Conservation (phyloP, 495 filamentous ascomycete genomes). For the Hypoxylon lenormandii region DNA sequence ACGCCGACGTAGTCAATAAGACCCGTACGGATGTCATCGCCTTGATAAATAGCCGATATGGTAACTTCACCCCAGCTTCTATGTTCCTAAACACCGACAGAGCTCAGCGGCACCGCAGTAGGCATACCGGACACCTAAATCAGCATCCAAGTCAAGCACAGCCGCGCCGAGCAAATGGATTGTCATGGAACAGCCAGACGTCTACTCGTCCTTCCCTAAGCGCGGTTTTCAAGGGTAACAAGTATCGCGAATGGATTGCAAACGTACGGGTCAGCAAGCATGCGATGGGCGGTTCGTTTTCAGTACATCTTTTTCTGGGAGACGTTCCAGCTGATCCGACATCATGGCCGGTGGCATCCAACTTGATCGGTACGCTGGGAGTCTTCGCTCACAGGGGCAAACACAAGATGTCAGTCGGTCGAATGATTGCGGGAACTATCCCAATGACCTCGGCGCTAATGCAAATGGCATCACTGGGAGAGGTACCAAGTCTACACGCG, state of each 20-base stretch:
- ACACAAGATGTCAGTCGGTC: slow-evolving; percentile 23
- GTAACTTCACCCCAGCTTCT: slow-evolving; percentile 55
- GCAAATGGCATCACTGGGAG: slow-evolving; percentile 53
- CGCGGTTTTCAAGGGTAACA: slow-evolving; percentile 46
- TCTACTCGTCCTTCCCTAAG: slow-evolving; percentile 30
- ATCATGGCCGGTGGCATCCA: slow-evolving; percentile 58
- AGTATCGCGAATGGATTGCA: slow-evolving; percentile 70
- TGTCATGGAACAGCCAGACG: slow-evolving; percentile 43
- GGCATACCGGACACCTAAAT: background rate
- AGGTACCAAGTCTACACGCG: slow-evolving; percentile 57
- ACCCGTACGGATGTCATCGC: slow-evolving; percentile 54
- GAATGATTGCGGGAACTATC: slow-evolving; percentile 64
- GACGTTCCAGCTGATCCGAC: slow-evolving; percentile 53
- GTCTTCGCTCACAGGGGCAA: slow-evolving; percentile 60
- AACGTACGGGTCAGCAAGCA: slow-evolving; percentile 69
- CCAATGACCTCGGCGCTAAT: slow-evolving; percentile 68
- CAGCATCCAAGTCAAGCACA: background rate
- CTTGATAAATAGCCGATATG: slow-evolving; percentile 68
- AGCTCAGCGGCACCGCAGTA: slow-evolving; percentile 10
- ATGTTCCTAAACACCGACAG: slow-evolving; percentile 40
- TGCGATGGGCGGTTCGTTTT: slow-evolving; percentile 66
- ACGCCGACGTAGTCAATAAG: slow-evolving; percentile 64
- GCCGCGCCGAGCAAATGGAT: slow-evolving; percentile 15
- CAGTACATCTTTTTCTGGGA: slow-evolving; percentile 72
- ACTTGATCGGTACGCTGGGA: slow-evolving; percentile 66